Conservation (phyloP, 441 rosid species). For the Croton setiger region DNA sequence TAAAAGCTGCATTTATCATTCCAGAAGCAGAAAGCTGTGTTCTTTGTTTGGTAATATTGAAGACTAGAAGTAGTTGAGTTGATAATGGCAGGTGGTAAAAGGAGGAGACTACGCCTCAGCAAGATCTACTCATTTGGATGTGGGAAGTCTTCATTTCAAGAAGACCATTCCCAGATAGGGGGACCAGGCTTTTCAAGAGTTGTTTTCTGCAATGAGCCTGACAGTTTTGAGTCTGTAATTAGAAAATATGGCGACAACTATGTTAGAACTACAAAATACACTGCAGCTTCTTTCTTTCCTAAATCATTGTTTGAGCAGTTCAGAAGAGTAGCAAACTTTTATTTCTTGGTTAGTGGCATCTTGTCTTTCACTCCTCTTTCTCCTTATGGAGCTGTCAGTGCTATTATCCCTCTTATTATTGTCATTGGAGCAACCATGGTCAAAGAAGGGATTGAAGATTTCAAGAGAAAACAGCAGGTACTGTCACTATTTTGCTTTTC, state of each 20-base stretch:
- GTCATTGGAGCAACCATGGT: slow-evolving; percentile 83
- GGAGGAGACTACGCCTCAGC: slow-evolving; percentile 49
- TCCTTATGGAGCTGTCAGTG: slow-evolving; percentile 77
- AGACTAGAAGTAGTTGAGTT: not conserved
- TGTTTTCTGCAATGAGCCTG: slow-evolving; percentile 80
- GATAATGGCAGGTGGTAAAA: slow-evolving; percentile 44
- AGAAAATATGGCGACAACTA: slow-evolving; percentile 52
- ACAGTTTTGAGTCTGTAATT: slow-evolving; percentile 46
- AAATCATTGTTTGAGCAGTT: slow-evolving; percentile 95
- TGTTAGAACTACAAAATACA: slow-evolving; percentile 81
- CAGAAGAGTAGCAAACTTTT: slow-evolving; percentile 88
- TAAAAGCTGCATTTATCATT: slow-evolving; percentile 5
- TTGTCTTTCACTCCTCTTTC: slow-evolving; percentile 74
- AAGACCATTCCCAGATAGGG: slow-evolving; percentile 78
- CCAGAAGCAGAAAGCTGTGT: not conserved
- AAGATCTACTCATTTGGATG: slow-evolving; percentile 59
- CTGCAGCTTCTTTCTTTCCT: slow-evolving; percentile 67
- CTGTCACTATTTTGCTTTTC: not conserved
- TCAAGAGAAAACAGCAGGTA: slow-evolving; percentile 79
- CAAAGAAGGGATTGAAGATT: slow-evolving; percentile 87
- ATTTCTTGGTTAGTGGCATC: slow-evolving; percentile 72
- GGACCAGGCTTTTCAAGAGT: slow-evolving; percentile 92
- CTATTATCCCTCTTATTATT: slow-evolving; percentile 64
- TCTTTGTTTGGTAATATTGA: slow-evolving; percentile 1
- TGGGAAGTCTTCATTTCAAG: slow-evolving; percentile 61